A percentile compares a stretch with the other conserved stretches of the same genome.
phyloP scores from a whole-genome alignment of 331 rosid genomes.

The Acacia pycnantha region DNA sequence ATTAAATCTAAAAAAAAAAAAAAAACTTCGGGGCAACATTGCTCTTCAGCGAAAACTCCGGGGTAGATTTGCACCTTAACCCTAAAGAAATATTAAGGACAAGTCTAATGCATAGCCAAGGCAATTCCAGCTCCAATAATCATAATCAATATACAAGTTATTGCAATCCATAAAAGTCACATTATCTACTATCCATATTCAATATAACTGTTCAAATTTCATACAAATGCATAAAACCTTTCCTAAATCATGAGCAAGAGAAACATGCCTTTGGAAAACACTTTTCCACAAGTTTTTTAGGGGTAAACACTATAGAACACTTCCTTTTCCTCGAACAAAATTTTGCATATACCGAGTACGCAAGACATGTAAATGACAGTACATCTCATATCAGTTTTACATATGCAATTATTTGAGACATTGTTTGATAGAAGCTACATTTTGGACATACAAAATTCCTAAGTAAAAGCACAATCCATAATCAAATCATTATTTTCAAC shows the following conservation, averaged over 20 bases:
- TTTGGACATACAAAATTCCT: constrained; percentile 11
- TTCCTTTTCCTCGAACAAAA: background rate
- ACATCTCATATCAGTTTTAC: background rate
- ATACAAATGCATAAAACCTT: background rate
- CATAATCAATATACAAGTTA: background rate
- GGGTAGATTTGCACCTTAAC: no score
- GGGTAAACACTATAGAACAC: background rate
- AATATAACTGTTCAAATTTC: background rate
- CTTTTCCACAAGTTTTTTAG: background rate
- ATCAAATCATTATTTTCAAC: constrained; percentile 30
- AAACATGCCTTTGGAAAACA: background rate
- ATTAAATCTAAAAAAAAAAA: no score
- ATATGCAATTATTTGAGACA: background rate
- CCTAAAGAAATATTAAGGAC: no score
- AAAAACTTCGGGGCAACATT: no score
- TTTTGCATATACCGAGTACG: background rate
- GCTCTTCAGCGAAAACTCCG: rapidly evolving
- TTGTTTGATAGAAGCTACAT: background rate
- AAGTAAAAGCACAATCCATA: constrained; percentile 18
- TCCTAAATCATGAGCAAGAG: no score
- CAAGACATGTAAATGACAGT: background rate
- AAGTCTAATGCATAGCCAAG: no score
- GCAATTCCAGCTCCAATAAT: background rate
- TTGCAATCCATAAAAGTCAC: background rate
- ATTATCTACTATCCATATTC: background rate